These are phyloP conservation scores for Fusarium sterilihyphosum DNA, from an alignment of 2,329 filamentous ascomycete species.

Conservation along the genomic window DNA sequence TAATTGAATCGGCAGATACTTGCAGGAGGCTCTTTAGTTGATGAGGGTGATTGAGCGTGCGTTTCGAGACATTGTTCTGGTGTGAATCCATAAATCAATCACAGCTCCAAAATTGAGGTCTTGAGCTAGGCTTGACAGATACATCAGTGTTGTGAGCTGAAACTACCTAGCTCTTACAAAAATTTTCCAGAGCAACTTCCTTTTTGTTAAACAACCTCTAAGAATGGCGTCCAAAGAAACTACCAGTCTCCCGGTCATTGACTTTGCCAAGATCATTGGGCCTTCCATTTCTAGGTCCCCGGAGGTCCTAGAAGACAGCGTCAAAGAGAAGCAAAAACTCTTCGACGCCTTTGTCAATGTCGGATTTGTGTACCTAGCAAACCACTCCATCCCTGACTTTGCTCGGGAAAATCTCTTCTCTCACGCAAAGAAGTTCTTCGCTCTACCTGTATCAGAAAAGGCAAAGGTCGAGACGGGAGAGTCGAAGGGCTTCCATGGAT, in stretches of 20 bases:
- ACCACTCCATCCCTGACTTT: background rate
- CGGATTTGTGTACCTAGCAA: background rate
- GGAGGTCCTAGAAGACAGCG: background rate
- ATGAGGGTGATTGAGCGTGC: background rate
- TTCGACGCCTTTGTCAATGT: background rate
- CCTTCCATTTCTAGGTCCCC: background rate
- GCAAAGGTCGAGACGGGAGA: background rate
- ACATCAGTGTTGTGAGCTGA: fast-evolving
- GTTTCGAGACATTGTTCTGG: background rate
- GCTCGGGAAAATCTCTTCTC: background rate
- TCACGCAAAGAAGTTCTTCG: background rate
- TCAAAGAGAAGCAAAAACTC: background rate
- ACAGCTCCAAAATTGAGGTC: background rate
- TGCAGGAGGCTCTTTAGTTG: background rate
- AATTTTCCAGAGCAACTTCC: fast-evolving
- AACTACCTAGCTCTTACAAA: background rate
- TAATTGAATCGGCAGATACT: background rate
- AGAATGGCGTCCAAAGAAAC: background rate
- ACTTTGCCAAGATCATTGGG: background rate
- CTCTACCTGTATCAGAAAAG: background rate
- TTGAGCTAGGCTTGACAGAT: background rate
- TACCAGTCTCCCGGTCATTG: background rate
- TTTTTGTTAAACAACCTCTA: no score
- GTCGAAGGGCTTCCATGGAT: background rate
- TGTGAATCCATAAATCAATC: background rate